phyloP scores from a whole-genome alignment of 2,329 filamentous ascomycete species.

The Cadophora luteo-olivacea region DNA sequence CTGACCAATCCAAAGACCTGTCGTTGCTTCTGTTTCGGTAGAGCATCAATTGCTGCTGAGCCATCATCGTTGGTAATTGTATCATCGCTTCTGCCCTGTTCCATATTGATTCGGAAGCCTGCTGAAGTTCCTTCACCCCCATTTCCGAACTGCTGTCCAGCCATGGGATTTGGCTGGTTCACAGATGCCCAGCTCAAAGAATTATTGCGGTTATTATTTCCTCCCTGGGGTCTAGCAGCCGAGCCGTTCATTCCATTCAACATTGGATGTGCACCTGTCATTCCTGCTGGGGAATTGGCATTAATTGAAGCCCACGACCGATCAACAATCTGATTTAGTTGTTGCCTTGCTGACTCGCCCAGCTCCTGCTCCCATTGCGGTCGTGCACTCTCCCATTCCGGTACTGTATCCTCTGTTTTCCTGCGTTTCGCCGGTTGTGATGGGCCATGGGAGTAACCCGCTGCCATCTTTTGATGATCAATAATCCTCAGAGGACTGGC shows the following conservation, averaged over 20 bases:
- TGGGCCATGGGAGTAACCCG: neutral
- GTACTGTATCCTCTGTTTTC: slow-evolving; percentile 33
- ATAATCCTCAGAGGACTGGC: slow-evolving; percentile 22
- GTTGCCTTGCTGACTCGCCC: slow-evolving; percentile 34
- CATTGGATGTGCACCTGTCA: slow-evolving; percentile 17
- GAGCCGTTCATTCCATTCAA: slow-evolving; percentile 30
- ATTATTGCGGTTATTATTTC: slow-evolving; percentile 24
- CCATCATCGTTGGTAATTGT: slow-evolving; percentile 34
- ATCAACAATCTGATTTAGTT: slow-evolving; percentile 36
- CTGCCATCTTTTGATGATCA: slow-evolving; percentile 12
- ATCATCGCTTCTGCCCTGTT: slow-evolving; percentile 36
- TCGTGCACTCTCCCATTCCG: slow-evolving; percentile 40
- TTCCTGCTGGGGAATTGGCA: slow-evolving; percentile 34
- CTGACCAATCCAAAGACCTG: slow-evolving; percentile 43
- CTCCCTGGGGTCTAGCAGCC: slow-evolving; percentile 11
- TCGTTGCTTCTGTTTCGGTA: slow-evolving; percentile 43
- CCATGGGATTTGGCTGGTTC: slow-evolving; percentile 29
- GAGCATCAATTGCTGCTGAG: slow-evolving; percentile 39
- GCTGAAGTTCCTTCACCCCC: slow-evolving; percentile 49
- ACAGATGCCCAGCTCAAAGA: slow-evolving; percentile 39
- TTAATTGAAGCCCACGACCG: slow-evolving; percentile 41
- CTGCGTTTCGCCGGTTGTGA: slow-evolving; percentile 37
- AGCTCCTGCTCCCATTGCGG: slow-evolving; percentile 42
- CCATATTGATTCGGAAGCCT: slow-evolving; percentile 41
- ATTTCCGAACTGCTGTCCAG: slow-evolving; percentile 34